Evolutionary conservation across 371 early-diverging fungal genomes (phyloP), one percentile per base, ranked within the genome.

Genomic region (Mucor velutinosus): DNA sequence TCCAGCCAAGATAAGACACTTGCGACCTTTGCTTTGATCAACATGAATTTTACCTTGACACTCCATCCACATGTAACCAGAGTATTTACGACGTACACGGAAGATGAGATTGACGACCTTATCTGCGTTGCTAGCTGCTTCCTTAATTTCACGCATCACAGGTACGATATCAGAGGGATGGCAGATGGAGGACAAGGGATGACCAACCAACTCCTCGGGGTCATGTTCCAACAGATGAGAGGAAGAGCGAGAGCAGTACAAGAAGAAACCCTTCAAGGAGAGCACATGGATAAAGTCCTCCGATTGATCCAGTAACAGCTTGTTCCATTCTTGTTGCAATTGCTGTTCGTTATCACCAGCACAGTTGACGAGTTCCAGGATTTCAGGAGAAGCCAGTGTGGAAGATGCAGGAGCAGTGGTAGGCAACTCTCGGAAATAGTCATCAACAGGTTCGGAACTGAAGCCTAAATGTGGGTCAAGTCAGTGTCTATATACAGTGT

Each of bases 1-100:
- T 17, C 87, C 89, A n/a, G 84, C 75, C 62, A 90, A 66, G 53
- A 90, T 79, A n/a, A 88, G 77, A 71, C 87, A 89, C 64, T 88
- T 87, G 25, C 87, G 80, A 23, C 89, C 85, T 64, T 87, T 89
- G 66, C 79, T 75, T 66, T 76, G 83, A 60, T 85, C 85, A 39
- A 83, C 76, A 61, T 86, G 77, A 49, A 84, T 77, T 19, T 80
- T 83, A 27, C 91, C 90, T 60, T 75, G 77, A 19, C 87, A 81
- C 61, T 90, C 91, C 69, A 90, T 62, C 82, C 89, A 91, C 59
- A 86, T 73, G 65, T 88, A 90, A 7, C 87, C 87, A 35, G 77
- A 76, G 41, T 73, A 67, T 67, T 85, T 83, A 29, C 85, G 79
- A 32, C 81, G 75, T 17, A 87, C 84, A 62, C 91, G 85, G 67